phyloP scores from a whole-genome alignment of 768 basidiomycete species.

The Rhizopogon rudus region DNA sequence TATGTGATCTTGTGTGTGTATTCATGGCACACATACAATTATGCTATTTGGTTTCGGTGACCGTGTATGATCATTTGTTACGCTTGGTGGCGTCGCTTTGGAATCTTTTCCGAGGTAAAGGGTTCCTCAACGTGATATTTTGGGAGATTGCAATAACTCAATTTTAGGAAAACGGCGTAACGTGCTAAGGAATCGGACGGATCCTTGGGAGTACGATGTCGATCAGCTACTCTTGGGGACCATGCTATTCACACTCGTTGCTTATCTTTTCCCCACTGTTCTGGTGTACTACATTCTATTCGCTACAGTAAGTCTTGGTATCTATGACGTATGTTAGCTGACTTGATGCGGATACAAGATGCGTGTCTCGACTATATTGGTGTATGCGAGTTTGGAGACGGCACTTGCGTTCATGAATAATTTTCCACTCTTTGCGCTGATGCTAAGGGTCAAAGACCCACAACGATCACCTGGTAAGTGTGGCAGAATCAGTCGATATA shows the following conservation, averaged over 20 bases:
- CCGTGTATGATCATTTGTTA: conserved; percentile 58
- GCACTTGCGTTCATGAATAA: conserved; percentile 80
- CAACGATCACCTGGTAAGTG: conserved; percentile 69
- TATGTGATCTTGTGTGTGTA: conserved; percentile 61
- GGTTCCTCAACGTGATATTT: background rate
- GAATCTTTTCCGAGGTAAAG: conserved; percentile 84
- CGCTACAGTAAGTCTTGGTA: conserved; percentile 41
- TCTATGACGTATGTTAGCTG: background rate
- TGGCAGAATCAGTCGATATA: background rate
- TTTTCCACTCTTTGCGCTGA: conserved; percentile 86
- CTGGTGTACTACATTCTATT: conserved; percentile 84
- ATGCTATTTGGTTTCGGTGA: conserved; percentile 59
- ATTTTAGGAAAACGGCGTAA: conserved; percentile 84
- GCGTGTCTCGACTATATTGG: conserved; percentile 46
- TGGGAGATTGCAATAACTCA: background rate
- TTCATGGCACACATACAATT: conserved; percentile 69
- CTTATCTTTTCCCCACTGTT: conserved; percentile 82
- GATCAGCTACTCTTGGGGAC: conserved; percentile 97
- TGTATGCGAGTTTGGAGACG: conserved; percentile 61
- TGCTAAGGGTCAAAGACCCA: conserved; percentile 82
- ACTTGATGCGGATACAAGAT: conserved; percentile 30
- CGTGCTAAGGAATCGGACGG: conserved; percentile 79
- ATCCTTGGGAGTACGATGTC: conserved; percentile 86
- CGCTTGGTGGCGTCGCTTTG: conserved; percentile 63
- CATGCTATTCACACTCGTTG: conserved; percentile 75